Conservation (phyloP, 106 monocot species). For the Allium cepa region DNA sequence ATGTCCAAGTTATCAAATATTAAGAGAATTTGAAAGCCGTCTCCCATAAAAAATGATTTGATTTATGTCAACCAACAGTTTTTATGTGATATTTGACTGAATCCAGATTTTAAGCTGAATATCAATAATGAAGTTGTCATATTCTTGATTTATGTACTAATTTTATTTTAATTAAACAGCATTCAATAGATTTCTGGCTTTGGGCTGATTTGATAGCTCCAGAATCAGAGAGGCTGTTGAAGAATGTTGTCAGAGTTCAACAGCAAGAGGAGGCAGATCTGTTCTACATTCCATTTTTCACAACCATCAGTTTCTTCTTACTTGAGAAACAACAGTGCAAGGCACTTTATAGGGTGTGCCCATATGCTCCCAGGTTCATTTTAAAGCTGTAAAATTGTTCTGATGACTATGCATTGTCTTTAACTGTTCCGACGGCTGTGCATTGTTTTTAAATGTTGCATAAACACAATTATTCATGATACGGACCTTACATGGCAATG, state of each 20-base stretch:
- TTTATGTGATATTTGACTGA: too few species aligned
- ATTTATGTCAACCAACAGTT: too few species aligned
- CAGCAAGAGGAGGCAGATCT: constrained; percentile 87
- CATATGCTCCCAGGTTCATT: constrained; percentile 68
- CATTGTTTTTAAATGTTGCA: too few species aligned
- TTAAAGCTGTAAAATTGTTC: constrained; percentile 25
- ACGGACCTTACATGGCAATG: not conserved
- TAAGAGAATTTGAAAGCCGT: too few species aligned
- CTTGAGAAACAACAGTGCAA: constrained; percentile 93
- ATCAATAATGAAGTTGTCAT: too few species aligned
- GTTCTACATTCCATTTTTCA: constrained; percentile 95
- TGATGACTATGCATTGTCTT: not conserved
- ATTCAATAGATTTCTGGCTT: constrained; percentile 93
- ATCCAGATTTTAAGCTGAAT: too few species aligned
- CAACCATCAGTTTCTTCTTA: constrained; percentile 91
- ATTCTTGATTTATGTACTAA: too few species aligned
- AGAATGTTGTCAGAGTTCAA: constrained; percentile 73
- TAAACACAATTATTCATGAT: too few species aligned
- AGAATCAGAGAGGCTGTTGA: constrained; percentile 67
- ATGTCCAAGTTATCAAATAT: too few species aligned
- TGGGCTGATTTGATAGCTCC: constrained; percentile 92
- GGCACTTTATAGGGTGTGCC: constrained; percentile 95
- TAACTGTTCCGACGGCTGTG: not conserved
- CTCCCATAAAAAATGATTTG: too few species aligned
- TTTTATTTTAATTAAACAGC: constrained; percentile 22